Percentiles rank a stretch among this genome's conserved stretches.
Conservation (phyloP, 2,329 filamentous ascomycete species). For the Colletotrichum salicis region DNA sequence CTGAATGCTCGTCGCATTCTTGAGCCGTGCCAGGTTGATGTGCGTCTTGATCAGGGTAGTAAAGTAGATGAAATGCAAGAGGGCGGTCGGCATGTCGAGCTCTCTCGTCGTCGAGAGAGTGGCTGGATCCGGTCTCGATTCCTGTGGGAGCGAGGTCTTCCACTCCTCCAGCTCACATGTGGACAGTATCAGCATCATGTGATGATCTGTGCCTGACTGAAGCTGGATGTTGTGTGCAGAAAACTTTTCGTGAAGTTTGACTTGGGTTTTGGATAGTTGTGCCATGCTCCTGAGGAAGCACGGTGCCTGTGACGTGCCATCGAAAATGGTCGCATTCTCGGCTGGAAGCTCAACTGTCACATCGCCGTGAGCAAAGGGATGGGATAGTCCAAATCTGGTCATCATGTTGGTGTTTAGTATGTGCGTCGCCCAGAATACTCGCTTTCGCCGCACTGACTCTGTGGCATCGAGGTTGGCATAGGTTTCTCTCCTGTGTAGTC, state of each 20-base stretch:
- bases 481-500: slow-evolving; percentile 10
- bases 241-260: slow-evolving; percentile 12
- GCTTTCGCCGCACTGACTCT: background rate
- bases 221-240: background rate
- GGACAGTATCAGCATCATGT: background rate
- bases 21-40: slow-evolving; percentile 13
- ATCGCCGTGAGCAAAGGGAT: background rate
- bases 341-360: slow-evolving; percentile 13
- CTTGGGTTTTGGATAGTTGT: slow-evolving; percentile 13
- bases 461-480: background rate
- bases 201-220: background rate
- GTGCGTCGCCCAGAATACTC: slow-evolving; percentile 24
- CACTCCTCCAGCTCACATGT: slow-evolving; percentile 18
- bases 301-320: background rate
- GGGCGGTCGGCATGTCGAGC: slow-evolving; percentile 1
- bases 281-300: slow-evolving; percentile 1
- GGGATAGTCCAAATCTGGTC: slow-evolving; percentile 16
- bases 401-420: slow-evolving; percentile 21
- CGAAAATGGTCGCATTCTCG: background rate
- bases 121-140: background rate
- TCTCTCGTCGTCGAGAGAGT: background rate
- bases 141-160: slow-evolving; percentile 9
- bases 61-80: slow-evolving; percentile 18
- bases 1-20: slow-evolving; percentile 3
- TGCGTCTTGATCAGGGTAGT: slow-evolving; percentile 9